A percentile compares a stretch with the other conserved stretches of the same genome.
Conservation (phyloP, 2,329 filamentous ascomycete species). For the Aspergillus novofumigatus region DNA sequence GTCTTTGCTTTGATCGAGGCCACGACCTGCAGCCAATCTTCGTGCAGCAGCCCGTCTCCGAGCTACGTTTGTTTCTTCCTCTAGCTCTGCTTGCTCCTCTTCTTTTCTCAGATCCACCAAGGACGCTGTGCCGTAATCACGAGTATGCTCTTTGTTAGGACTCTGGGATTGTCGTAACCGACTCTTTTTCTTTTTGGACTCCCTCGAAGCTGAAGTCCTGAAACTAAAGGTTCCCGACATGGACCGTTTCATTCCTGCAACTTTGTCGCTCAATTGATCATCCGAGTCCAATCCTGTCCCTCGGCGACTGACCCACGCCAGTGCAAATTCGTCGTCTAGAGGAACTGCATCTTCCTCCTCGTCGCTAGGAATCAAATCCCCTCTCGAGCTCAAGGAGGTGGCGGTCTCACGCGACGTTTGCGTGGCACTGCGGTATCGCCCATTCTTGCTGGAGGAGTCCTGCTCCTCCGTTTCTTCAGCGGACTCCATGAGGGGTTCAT, state of each 20-base stretch:
- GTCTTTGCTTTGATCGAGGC: constrained; percentile 36
- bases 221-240: constrained; percentile 46
- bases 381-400: constrained; percentile 80
- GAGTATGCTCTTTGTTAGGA: constrained; percentile 24
- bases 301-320: constrained; percentile 66
- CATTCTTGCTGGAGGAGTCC: constrained; percentile 13
- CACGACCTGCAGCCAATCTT: constrained; percentile 51
- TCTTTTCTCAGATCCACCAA: constrained; percentile 55
- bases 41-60: constrained; percentile 53
- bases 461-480: constrained; percentile 44
- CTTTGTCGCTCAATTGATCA: constrained; percentile 66
- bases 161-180: constrained; percentile 23
- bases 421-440: constrained; percentile 68
- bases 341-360: constrained; percentile 93
- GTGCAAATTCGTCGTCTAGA: constrained; percentile 85
- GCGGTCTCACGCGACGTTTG: constrained; percentile 74
- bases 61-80: constrained; percentile 55
- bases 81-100: constrained; percentile 49
- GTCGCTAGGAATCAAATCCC: constrained; percentile 87
- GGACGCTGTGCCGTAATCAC: constrained; percentile 40
- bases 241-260: constrained; percentile 32
- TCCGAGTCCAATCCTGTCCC: constrained; percentile 57
- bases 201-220: constrained; percentile 42
- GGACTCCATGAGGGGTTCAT: constrained; percentile 67
- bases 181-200: constrained; percentile 35